Conservation (phyloP, 2,329 filamentous ascomycete species). For the Sporothrix sp. region DNA sequence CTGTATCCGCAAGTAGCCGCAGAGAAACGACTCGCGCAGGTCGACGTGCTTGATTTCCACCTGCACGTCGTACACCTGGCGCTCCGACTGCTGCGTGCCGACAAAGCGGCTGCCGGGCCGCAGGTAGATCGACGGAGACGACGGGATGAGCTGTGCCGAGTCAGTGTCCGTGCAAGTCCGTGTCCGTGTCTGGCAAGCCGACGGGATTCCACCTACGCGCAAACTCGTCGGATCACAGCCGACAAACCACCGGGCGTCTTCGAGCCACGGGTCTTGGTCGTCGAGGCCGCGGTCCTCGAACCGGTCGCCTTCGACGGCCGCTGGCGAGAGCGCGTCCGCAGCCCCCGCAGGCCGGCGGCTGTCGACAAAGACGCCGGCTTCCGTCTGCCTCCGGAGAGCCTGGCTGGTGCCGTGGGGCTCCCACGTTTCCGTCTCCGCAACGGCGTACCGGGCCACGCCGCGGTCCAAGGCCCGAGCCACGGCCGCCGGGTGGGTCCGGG, state of each 20-base stretch:
- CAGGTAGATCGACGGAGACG: constrained; percentile 76
- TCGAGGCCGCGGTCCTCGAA: constrained; percentile 25
- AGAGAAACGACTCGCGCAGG: constrained; percentile 86
- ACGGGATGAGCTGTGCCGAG: constrained; percentile 66
- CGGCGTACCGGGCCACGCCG: constrained; percentile 15
- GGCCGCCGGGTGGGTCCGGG: background rate
- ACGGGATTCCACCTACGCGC: constrained; percentile 47
- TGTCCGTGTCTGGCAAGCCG: too few relatives aligned
- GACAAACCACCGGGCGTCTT: constrained; percentile 31
- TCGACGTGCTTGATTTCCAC: constrained; percentile 97
- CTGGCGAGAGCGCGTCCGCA: background rate
- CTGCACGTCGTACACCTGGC: constrained; percentile 87
- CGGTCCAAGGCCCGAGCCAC: constrained; percentile 5
- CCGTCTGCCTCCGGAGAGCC: constrained; percentile 11
- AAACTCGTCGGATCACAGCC: constrained; percentile 46
- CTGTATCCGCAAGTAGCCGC: constrained; percentile 91
- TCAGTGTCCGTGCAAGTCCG: too few relatives aligned
- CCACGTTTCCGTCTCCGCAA: constrained; percentile 14
- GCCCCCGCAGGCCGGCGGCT: background rate
- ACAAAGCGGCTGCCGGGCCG: constrained; percentile 79
- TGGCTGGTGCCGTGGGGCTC: constrained; percentile 15
- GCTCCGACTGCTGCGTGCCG: constrained; percentile 87
- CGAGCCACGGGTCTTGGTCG: constrained; percentile 23
- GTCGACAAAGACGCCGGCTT: constrained; percentile 11
- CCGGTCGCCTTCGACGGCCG: constrained; percentile 27